These are phyloP conservation scores for Dentipellis fragilis DNA, from an alignment of 768 basidiomycete species.

Conservation along the genomic window DNA sequence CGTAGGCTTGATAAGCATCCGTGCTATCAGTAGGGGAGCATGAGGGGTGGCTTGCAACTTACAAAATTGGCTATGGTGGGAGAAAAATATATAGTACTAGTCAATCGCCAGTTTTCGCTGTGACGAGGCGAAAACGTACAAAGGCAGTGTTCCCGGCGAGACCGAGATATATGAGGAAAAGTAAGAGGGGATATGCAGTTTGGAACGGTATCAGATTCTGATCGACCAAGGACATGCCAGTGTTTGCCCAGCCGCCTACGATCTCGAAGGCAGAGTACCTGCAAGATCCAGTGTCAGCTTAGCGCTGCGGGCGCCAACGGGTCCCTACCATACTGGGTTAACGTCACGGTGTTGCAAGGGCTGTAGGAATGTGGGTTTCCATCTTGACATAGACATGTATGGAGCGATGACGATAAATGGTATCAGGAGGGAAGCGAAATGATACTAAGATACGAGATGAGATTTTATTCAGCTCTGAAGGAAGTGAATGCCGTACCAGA, in stretches of 20 bases:
- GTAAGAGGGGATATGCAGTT: conserved; percentile 33
- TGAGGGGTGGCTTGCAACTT: conserved; percentile 6
- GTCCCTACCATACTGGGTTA: conserved; percentile 29
- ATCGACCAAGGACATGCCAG: conserved; percentile 42
- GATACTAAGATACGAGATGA: conserved; percentile 27
- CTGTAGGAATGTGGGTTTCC: conserved; percentile 26
- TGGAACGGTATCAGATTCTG: conserved; percentile 45
- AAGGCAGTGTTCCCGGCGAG: conserved; percentile 48
- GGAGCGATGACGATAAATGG: conserved; percentile 37
- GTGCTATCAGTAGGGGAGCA: conserved; percentile 23
- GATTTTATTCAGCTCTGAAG: not conserved
- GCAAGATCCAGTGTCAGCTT: too few species aligned
- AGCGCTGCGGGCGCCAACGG: too few species aligned
- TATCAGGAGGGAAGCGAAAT: conserved; percentile 30
- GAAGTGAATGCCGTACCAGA: conserved; percentile 36
- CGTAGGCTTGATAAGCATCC: conserved; percentile 22
- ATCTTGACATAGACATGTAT: conserved; percentile 29
- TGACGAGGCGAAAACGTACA: conserved; percentile 24
- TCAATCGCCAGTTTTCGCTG: not conserved
- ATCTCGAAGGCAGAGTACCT: conserved; percentile 40
- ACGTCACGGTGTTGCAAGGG: conserved; percentile 29
- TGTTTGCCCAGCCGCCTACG: conserved; percentile 41
- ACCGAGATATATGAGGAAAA: conserved; percentile 34
- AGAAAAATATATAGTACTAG: not conserved
- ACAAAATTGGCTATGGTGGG: conserved; percentile 26